These are phyloP conservation scores for Gnetum montanum DNA, from an alignment of 75 land plant species.

Conservation along the genomic window DNA sequence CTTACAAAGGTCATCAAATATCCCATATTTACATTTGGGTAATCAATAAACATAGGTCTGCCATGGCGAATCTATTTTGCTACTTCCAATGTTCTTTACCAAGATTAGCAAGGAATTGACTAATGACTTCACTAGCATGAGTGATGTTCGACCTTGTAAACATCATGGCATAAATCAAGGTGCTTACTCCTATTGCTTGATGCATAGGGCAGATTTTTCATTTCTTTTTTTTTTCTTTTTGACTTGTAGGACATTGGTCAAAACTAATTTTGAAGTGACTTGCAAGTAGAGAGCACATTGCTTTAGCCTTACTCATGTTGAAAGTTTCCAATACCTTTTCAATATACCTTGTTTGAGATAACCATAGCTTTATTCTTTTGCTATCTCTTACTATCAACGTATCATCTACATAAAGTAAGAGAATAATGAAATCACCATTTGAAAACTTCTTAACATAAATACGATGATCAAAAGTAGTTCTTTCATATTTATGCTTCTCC, in stretches of 20 bases:
- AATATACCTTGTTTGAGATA: constrained; percentile 4
- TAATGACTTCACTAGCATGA: constrained; percentile 15
- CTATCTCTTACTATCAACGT: constrained; percentile 6
- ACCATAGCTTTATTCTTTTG: background rate
- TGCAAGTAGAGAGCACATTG: background rate
- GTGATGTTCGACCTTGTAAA: constrained; percentile 16
- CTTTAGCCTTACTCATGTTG: constrained; percentile 5
- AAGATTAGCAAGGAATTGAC: constrained; percentile 10
- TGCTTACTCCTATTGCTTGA: constrained; percentile 13
- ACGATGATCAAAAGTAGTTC: background rate
- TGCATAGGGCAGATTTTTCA: constrained; percentile 8
- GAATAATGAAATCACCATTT: background rate
- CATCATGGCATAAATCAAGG: constrained; percentile 27
- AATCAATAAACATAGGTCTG: constrained; percentile 3
- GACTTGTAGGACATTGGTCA: background rate
- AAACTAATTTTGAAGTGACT: constrained; percentile 2
- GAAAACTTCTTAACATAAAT: background rate
- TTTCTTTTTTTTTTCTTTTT: constrained; percentile 8
- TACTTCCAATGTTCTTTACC: constrained; percentile 11
- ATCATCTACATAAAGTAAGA: constrained; percentile 3
- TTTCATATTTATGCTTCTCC: background rate
- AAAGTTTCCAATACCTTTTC: constrained; percentile 4
- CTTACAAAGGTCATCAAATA: constrained; percentile 10
- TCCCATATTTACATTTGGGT: constrained; percentile 1
- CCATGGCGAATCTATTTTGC: constrained; percentile 12